A percentile compares a stretch with the other conserved stretches of the same genome.
Evolutionary conservation across 257 asterid genomes (phyloP).

Genomic region (Ballota nigra): DNA sequence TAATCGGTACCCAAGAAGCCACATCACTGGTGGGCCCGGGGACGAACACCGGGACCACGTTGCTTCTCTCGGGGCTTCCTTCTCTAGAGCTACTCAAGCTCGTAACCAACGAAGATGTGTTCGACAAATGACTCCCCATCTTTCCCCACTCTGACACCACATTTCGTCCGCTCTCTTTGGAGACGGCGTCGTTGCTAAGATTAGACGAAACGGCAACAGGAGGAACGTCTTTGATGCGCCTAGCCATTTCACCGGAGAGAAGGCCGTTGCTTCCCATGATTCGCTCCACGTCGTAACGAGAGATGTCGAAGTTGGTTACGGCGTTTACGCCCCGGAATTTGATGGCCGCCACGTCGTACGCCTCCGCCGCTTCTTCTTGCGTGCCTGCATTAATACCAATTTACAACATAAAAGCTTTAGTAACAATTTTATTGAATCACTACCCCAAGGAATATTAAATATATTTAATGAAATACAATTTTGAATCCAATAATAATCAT

Average conservation of each 20-base stretch:
- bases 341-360: constrained; percentile 93
- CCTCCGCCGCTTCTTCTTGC: constrained; percentile 99
- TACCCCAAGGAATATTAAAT: too few species aligned
- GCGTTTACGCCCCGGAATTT: constrained; percentile 89
- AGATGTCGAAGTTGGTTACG: constrained; percentile 81
- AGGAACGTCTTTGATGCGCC: constrained; percentile 40
- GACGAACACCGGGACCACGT: constrained; percentile 36
- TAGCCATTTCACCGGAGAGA: constrained; percentile 75
- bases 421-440: too few species aligned
- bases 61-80: constrained; percentile 24
- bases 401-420: too few species aligned
- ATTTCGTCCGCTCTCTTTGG: constrained; percentile 25
- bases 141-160: constrained; percentile 39
- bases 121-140: constrained; percentile 35
- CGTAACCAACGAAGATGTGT: constrained; percentile 49
- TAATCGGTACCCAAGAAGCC: constrained; percentile 62
- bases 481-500: too few species aligned
- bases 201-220: not conserved
- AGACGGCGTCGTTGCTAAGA: not conserved
- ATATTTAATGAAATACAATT: too few species aligned
- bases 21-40: constrained; percentile 32
- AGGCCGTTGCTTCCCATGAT: constrained; percentile 83
- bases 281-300: constrained; percentile 73
- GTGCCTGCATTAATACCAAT: constrained; percentile 46
- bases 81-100: constrained; percentile 55